A percentile compares a stretch with the other conserved stretches of the same genome.
Evolutionary conservation across 176 grass and related monocot species (phyloP).

Genomic region (Hordeum vulgare): DNA sequence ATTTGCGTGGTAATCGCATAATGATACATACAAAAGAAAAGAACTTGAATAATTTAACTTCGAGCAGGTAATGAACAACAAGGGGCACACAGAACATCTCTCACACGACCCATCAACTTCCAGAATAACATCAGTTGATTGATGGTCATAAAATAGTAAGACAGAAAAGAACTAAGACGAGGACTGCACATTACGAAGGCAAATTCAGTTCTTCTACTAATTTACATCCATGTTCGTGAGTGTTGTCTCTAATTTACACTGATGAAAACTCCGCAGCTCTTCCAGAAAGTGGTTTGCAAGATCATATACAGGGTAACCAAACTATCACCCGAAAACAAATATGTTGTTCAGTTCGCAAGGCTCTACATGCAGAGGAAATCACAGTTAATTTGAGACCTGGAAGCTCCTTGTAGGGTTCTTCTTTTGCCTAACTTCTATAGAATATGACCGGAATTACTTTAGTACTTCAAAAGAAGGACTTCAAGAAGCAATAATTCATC

Average conservation of each 20-base stretch:
- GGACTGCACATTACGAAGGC: conserved; percentile 21
- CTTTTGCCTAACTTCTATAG: conserved; percentile 47
- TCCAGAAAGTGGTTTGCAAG: conserved; percentile 10
- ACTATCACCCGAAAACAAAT: conserved; percentile 25
- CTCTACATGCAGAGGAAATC: conserved; percentile 15
- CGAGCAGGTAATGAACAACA: background rate
- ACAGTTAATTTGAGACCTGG: conserved; percentile 67
- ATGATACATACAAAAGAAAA: conserved; percentile 25
- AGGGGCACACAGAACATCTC: conserved; percentile 24
- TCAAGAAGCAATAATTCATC: background rate
- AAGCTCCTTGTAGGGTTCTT: conserved; percentile 73
- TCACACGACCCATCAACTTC: background rate
- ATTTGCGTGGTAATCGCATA: conserved; percentile 25
- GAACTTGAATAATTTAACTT: conserved; percentile 25
- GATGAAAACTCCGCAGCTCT: conserved; percentile 9
- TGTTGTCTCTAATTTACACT: conserved; percentile 32
- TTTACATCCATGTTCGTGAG: conserved; percentile 1
- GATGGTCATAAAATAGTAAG: conserved; percentile 21
- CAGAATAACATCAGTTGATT: conserved; percentile 25
- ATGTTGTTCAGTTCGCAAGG: conserved; percentile 14
- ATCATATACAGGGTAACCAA: conserved; percentile 43
- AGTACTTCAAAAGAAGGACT: conserved; percentile 21
- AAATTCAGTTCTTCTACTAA: conserved; percentile 29
- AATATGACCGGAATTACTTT: background rate
- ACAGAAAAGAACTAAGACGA: conserved; percentile 7